phyloP scores from a whole-genome alignment of 306 rosid genomes.

The Citrullus mucosospermus region DNA sequence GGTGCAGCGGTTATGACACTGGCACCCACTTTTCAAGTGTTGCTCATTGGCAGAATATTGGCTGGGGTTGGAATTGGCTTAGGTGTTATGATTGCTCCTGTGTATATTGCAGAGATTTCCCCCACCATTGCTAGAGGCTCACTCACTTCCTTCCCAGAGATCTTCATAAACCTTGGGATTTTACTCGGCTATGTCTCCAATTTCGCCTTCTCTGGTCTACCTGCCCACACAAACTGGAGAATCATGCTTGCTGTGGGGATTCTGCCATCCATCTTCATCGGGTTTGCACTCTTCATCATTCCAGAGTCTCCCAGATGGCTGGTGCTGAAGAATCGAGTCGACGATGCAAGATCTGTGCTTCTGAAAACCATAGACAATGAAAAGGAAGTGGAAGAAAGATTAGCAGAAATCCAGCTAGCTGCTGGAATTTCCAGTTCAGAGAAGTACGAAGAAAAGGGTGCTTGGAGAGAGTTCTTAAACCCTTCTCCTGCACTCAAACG shows the following conservation, averaged over 20 bases:
- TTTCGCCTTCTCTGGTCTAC: constrained; percentile 63
- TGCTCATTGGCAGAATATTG: constrained; percentile 56
- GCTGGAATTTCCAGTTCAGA: constrained; percentile 43
- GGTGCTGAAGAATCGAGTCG: constrained; percentile 61
- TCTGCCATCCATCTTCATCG: constrained; percentile 72
- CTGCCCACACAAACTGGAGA: constrained; percentile 73
- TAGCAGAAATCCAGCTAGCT: constrained; percentile 65
- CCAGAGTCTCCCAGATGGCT: constrained; percentile 96
- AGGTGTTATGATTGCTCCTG: constrained; percentile 86
- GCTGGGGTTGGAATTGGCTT: constrained; percentile 91
- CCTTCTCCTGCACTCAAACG: constrained; percentile 66
- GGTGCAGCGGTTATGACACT: constrained; percentile 73
- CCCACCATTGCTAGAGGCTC: constrained; percentile 68
- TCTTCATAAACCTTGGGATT: constrained; percentile 73
- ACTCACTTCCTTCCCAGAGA: constrained; percentile 80
- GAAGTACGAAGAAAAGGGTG: constrained; percentile 42
- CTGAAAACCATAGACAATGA: constrained; percentile 61
- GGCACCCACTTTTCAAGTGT: constrained; percentile 59
- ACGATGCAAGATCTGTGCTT: constrained; percentile 73
- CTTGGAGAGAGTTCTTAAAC: constrained; percentile 50
- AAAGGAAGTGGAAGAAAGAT: constrained; percentile 77
- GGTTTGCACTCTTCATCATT: constrained; percentile 72
- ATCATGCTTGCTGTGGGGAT: constrained; percentile 86
- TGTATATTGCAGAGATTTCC: constrained; percentile 83
- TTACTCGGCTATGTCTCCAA: constrained; percentile 84